Conservation (phyloP, 345 rosid genomes). For the Streptanthus diversifolius region DNA sequence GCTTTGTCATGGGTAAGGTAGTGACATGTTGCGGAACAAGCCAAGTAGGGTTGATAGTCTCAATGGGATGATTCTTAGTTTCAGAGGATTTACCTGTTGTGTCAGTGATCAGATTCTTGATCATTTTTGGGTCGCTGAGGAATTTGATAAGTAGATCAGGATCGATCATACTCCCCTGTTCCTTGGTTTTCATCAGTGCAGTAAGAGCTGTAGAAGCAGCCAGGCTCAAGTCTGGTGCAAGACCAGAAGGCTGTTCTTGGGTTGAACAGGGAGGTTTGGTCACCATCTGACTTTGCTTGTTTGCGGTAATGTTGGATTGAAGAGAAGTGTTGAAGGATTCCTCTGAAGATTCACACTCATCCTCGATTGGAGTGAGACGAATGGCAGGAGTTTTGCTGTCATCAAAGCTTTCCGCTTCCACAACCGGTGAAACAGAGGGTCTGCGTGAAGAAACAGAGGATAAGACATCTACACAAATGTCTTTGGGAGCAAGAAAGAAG, state of each 20-base stretch:
- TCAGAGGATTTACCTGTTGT: conserved; percentile 16
- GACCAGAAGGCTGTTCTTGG: conserved; percentile 16
- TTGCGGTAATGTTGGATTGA: not conserved
- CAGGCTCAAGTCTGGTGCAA: conserved; percentile 28
- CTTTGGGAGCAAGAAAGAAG: not conserved
- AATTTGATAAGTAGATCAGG: conserved; percentile 51
- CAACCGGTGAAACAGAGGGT: conserved; percentile 41
- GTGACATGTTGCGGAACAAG: conserved; percentile 10
- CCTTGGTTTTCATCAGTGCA: conserved; percentile 37
- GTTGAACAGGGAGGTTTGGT: not conserved
- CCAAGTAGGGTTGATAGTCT: not conserved
- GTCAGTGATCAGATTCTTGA: conserved; percentile 37
- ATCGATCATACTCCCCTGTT: conserved; percentile 46
- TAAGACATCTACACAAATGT: not conserved
- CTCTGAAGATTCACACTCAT: conserved; percentile 33
- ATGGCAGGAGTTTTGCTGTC: conserved; percentile 49
- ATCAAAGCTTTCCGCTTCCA: conserved; percentile 40
- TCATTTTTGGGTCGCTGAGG: conserved; percentile 48
- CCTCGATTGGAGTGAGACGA: conserved; percentile 59
- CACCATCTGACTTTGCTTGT: conserved; percentile 11
- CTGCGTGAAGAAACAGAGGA: conserved; percentile 28
- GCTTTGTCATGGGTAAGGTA: not conserved
- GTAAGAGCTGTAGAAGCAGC: conserved; percentile 46
- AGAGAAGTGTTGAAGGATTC: conserved; percentile 18
- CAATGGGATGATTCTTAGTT: not conserved